These are phyloP conservation scores for Apostasia ramifera DNA, from an alignment of 106 monocot species.

Conservation along the genomic window DNA sequence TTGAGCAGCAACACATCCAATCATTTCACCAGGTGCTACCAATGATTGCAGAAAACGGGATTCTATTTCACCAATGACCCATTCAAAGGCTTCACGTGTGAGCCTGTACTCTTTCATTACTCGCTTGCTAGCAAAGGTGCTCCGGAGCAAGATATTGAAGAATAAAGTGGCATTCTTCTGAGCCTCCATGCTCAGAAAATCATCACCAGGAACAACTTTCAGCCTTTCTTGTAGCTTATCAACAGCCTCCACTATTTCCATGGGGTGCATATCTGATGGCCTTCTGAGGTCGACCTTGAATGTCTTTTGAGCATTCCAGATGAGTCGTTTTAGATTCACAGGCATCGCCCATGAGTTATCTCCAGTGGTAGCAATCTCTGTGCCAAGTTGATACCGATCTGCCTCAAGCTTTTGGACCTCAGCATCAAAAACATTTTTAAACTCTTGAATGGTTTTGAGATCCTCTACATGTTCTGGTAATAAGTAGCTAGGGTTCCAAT, in stretches of 20 bases:
- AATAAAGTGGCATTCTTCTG: conserved; percentile 98
- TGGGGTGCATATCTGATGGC: conserved; percentile 96
- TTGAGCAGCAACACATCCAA: conserved; percentile 99
- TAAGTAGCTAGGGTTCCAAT: conserved; percentile 93
- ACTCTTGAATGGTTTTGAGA: conserved; percentile 85
- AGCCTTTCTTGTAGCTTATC: conserved; percentile 95
- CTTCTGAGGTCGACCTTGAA: conserved; percentile 89
- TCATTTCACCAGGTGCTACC: conserved; percentile 99
- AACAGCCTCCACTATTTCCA: conserved; percentile 98
- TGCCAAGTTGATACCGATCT: conserved; percentile 80
- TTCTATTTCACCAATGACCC: conserved; percentile 99
- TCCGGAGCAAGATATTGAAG: conserved; percentile 92
- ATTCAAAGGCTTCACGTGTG: conserved; percentile 99
- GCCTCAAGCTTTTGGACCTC: conserved; percentile 91
- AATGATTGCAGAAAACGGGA: conserved; percentile 91
- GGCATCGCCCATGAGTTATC: conserved; percentile 88
- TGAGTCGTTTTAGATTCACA: conserved; percentile 88
- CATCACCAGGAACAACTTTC: conserved; percentile 98
- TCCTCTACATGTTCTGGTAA: conserved; percentile 89
- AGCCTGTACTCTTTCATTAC: conserved; percentile 90
- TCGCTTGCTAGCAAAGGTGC: conserved; percentile 95
- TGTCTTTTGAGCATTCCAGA: conserved; percentile 99
- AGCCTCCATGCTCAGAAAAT: conserved; percentile 91
- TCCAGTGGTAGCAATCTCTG: conserved; percentile 87
- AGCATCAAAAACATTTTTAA: conserved; percentile 94